phyloP scores from a whole-genome alignment of 345 rosid species.

The Lenwebbia sp. region DNA sequence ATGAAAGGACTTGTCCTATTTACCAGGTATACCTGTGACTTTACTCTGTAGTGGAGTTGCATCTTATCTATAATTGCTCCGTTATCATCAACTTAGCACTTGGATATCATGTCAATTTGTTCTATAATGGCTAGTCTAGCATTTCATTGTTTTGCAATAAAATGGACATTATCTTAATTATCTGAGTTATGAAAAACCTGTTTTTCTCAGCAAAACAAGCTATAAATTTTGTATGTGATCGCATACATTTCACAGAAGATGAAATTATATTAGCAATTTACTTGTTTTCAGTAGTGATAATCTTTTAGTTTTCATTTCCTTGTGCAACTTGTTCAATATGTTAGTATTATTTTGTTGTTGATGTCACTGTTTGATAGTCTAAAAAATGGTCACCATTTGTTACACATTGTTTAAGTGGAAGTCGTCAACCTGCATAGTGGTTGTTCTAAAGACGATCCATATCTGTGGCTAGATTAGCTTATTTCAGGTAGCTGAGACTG shows the following conservation, averaged over 20 bases:
- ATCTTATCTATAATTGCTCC: background rate
- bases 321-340: background rate
- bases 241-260: background rate
- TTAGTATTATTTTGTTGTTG: background rate
- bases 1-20: constrained; percentile 70
- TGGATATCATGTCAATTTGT: background rate
- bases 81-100: background rate
- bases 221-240: background rate
- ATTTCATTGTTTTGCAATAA: background rate
- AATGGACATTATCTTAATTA: background rate
- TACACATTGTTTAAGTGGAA: background rate
- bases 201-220: background rate
- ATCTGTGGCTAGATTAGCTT: background rate
- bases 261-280: background rate
- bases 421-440: background rate
- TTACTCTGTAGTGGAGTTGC: background rate
- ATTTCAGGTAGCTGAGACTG: background rate
- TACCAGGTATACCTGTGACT: constrained; percentile 34
- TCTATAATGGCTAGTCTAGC: background rate
- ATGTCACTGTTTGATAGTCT: background rate
- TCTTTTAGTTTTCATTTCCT: background rate
- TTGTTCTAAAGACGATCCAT: background rate
- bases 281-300: background rate
- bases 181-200: background rate
- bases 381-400: background rate